Evolutionary conservation across 2,329 filamentous ascomycete genomes (phyloP), one percentile per base, ranked within the genome.

Genomic region (Xylogone sp.): DNA sequence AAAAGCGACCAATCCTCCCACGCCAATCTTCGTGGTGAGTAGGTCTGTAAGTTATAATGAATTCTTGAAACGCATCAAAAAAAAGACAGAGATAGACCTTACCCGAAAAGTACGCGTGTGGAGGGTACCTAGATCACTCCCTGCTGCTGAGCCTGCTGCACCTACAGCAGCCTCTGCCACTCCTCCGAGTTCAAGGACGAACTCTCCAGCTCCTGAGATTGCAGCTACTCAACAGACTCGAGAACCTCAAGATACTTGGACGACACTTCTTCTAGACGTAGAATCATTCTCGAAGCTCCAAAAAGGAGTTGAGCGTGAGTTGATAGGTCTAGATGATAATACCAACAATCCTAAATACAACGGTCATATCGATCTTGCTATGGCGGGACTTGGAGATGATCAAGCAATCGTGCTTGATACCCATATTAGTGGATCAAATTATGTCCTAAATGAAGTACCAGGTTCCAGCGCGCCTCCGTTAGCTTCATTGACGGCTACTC

Each of bases 341-440:
- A 94, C 89, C 0, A 72, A 73, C 51, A 86, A 95, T 60, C 60
- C 74, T 2, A 91, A 90, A 31, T 93, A 88, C 69, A 96, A 95
- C 59, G 90, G 91, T 13, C 78, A 72, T 20, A 76, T 82, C 53
- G 83, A 81, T 1, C 70, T 97, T 45, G 79, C 81, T 42, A 72
- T 83, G 49, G 79, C 84, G 46, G 84, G 85, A 1, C 75, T 97
- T 20, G 81, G 78, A n/a, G 81, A 83, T 27, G 85, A 90, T 55
- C 83, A 89, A 62, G 82, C 85, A 3, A 77, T 97, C 46, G 83
- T 96, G n/a, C 73, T 97, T 4, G 93, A 97, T 65, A 90, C 96
- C 66, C 78, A 85, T 55, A 75, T 86, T 45, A 78, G 81, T 12
- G 76, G 76, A 46, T 80, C 83, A 46, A 70, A 70, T 13, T 84